Evolutionary conservation across 1,284 basidiomycete genomes (phyloP), one percentile per base, ranked within the genome.

Genomic region (Porogramme epimiltina): DNA sequence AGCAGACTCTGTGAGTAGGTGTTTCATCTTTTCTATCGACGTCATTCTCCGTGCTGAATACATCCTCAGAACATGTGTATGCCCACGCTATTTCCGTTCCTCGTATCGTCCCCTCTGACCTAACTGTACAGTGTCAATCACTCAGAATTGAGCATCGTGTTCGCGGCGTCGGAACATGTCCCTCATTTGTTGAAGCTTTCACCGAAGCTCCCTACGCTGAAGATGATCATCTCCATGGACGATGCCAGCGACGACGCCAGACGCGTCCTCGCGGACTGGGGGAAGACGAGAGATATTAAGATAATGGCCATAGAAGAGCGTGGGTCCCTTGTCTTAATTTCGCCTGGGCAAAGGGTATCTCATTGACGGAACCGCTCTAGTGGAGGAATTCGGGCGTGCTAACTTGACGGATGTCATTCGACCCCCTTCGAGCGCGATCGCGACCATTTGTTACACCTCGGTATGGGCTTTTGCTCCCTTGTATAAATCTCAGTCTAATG

Each of bases 361-460:
- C 18, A 16, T 15, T 33, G 28, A n/a, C 34, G n/a, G 5, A 5
- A 6, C 28, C 13, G 3, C 3, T 34, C 57, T 44, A 90, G 87
- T 91, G 37, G 87, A 91, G 63, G 77, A 74, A 25, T 73, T 82
- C 28, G 90, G 90, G 19, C 78, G 80, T 62, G 77, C 74, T 28
- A 79, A 87, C 66, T 73, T 80, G n/a, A 72, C 76, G 15, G 82
- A 86, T 23, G 82, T 84, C 47, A 78, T 85, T 18, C 78, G 76
- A 8, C 78, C 83, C 2, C 76, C 74, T 24, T 73, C 79, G 9
- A 79, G 88, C 46, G 75, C 82, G 25, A 66, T 94, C 45, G 85
- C 83, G 24, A 85, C 85, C n/a, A 85, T 95, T 46, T 95, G 93
- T 65, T 95, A 95, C 67, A 95, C 92, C 28, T 93, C 91, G 19